These are phyloP conservation scores for Alectoria sarmentosa DNA, from an alignment of 495 filamentous ascomycete species.

Conservation along the genomic window DNA sequence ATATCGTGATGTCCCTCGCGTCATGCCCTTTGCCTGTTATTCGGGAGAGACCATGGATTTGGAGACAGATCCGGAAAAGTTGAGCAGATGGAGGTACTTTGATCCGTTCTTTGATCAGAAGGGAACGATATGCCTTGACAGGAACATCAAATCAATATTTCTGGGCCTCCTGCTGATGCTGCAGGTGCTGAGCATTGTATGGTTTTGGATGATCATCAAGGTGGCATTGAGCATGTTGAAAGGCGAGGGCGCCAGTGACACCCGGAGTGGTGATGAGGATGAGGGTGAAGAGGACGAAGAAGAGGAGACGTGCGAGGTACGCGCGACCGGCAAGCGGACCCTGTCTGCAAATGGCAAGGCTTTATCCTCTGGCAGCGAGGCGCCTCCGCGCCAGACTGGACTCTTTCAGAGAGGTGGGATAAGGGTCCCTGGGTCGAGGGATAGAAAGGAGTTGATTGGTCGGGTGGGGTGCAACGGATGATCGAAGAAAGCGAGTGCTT, in stretches of 20 bases:
- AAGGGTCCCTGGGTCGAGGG: conserved; percentile 12
- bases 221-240: conserved; percentile 70
- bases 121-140: conserved; percentile 70
- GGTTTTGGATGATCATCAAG: conserved; percentile 82
- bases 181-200: conserved; percentile 75
- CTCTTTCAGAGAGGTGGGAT: conserved; percentile 16
- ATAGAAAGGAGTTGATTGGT: conserved; percentile 19
- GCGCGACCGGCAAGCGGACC: conserved; percentile 10
- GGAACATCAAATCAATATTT: conserved; percentile 65
- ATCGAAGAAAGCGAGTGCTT: too few species aligned
- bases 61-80: conserved; percentile 32
- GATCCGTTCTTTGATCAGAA: conserved; percentile 61
- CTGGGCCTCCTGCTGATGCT: conserved; percentile 66
- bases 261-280: conserved; percentile 79
- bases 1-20: conserved; percentile 56
- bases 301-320: conserved; percentile 25
- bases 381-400: conserved; percentile 10
- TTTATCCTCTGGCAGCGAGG: conserved; percentile 5
- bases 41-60: conserved; percentile 40
- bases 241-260: conserved; percentile 76
- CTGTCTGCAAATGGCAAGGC: conserved; percentile 1
- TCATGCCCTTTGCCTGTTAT: conserved; percentile 68
- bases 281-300: conserved; percentile 53
- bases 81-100: conserved; percentile 53
- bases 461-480: conserved; percentile 19